Evolutionary conservation across 768 basidiomycete species (phyloP).

Genomic region (Macrolepiota dolichaula): DNA sequence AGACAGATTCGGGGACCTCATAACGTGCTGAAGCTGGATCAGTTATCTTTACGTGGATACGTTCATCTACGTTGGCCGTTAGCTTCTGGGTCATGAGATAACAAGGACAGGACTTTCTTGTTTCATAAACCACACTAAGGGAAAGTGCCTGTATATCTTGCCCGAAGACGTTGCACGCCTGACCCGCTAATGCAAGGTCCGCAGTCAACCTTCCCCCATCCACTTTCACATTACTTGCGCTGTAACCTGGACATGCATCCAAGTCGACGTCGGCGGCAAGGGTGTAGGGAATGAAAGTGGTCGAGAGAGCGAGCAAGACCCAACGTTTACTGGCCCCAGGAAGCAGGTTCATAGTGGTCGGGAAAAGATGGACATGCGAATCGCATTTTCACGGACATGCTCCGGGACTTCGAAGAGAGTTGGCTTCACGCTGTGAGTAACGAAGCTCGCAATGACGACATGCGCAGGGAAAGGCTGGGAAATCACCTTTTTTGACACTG

Average conservation of each 20-base stretch:
- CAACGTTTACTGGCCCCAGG: neutral
- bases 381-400: neutral
- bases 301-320: conserved; percentile 1
- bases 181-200: conserved; percentile 44
- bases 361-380: neutral
- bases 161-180: conserved; percentile 59
- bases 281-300: neutral
- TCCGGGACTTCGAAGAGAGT: neutral
- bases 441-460: too few species aligned
- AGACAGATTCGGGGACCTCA: conserved; percentile 60
- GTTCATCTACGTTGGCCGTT: conserved; percentile 33
- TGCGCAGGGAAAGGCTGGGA: too few species aligned
- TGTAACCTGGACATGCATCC: conserved; percentile 62
- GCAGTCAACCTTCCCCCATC: conserved; percentile 41
- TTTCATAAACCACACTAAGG: conserved; percentile 57
- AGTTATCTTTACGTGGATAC: conserved; percentile 63
- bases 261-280: conserved; percentile 29
- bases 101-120: conserved; percentile 28
- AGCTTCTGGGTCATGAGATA: neutral
- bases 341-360: conserved; percentile 1
- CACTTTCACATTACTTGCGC: conserved; percentile 41
- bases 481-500: too few species aligned
- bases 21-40: conserved; percentile 50
- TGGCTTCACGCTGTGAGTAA: too few species aligned
- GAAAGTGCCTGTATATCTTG: conserved; percentile 44